Base-by-base conservation (phyloP, 2,329 filamentous ascomycete genomes). In the Fonsecaea pedrosoi region DNA sequence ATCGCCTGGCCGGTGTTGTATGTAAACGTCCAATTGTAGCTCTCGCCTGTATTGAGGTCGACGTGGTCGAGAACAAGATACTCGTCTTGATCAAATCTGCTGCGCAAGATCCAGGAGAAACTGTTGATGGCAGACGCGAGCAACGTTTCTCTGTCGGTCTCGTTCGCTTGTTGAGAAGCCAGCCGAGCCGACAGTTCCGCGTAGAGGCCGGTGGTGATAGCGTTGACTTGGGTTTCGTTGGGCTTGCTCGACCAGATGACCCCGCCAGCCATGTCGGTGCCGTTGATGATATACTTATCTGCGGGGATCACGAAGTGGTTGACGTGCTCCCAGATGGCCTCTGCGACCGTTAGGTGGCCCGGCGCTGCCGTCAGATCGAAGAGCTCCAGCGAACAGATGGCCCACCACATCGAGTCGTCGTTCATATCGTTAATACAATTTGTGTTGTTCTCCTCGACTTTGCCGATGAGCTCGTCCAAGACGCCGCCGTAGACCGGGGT, bases 331-430 rank as follows among this genome's bases (percentile, higher is more conserved):
- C 67, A 69, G 13, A 69, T 68, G 18, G 53, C 37, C 21, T 62
- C 40, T n/a, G 62, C 65, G 10, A 62, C 56, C 0, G 35, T 18
- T 9, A 69, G 57, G 45, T 69, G 54, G 2, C 53, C 37, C 8
- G 55, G 21, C 32, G 68, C 42, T 12, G 54, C 54, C 2, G 62
- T 61, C 3, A 69, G 58, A 34, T 66, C 58, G 34, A 63, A 71
- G 53, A 64, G 54, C 32, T 69, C 67, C 34, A 71, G n/a, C 7
- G 61, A 34, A 32, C 64, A 64, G 13, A 71, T 67, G 12, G 62
- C 59, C 69, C 69, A 71, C 69, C 69, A 71, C 66, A 69, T 67
- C 42, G 60, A 65, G 53, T 71, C 69, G 55, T 71, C 69, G 45
- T 71, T 71, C 60, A 63, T 63, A 18, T 69, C 67, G 56, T 71